Base-by-base conservation (phyloP, 2,329 filamentous ascomycete genomes). In the Xylariaceae sp. region DNA sequence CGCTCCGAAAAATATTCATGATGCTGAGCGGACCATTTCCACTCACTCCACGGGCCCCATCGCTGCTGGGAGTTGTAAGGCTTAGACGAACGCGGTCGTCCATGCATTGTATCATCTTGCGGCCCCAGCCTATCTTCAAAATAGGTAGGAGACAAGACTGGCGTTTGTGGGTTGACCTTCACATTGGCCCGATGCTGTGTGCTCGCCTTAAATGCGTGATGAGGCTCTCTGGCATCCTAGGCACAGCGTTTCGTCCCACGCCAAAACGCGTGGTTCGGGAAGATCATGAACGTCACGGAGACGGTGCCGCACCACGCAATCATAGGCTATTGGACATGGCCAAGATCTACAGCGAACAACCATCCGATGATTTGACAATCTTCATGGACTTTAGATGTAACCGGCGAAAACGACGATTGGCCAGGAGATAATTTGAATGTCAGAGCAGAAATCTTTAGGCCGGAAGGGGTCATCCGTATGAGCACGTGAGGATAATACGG, bases 21-120 rank as follows among this genome's bases (percentile, higher is more conserved):
- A 53, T 65, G 60, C 51, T 58, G 50, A 30, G 65, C 60, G 49
- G 68, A 62, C 65, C 65, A 70, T 62, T 66, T 68, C 62, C 63
- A 67, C 10, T 67, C 64, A 58, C 66, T 70, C 67, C 68, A 69
- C 44, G 50, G 18, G 39, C 59, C 53, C 60, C 56, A 57, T 57
- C 61, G 57, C 53, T 30, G 3, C 23, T 65, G 65, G 64, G 65
- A 59, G 54, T 65, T 54, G 59, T 57, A 57, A 54, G 56, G 53
- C 59, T 66, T 64, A 52, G 60, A 30, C 60, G 57, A 44, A 47
- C 62, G 59, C 60, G 69, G 67, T 61, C 66, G 66, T 52, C 66
- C 65, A 60, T 65, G 66, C 69, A 71, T 71, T 65, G 66, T 71
- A 65, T 64, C 69, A 71, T 71, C 53, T 68, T 70, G 64, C 59